Evolutionary conservation across 768 basidiomycete genomes (phyloP).

Genomic region (Lentinula guzmanii): DNA sequence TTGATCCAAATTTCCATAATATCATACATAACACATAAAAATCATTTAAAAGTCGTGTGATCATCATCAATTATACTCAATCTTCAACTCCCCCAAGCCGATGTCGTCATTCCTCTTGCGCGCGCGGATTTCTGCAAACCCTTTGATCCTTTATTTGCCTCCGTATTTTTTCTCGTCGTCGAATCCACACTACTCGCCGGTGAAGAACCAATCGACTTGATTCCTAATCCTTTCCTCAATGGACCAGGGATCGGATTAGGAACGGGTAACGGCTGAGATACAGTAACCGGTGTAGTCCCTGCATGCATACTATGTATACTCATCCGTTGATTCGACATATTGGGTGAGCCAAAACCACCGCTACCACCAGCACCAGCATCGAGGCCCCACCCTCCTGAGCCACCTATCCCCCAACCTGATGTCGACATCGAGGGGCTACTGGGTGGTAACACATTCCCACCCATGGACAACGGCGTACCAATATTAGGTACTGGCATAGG

Average conservation of each 20-base stretch:
- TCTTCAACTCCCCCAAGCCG: neutral
- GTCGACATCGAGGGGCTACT: neutral
- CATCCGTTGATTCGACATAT: neutral
- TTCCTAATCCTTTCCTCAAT: neutral
- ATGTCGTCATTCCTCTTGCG: neutral
- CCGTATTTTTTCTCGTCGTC: neutral
- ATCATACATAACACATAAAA: neutral
- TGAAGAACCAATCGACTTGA: neutral
- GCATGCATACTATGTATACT: slow-evolving; percentile 6
- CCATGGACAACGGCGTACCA: neutral
- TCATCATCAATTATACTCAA: neutral
- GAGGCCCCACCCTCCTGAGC: neutral
- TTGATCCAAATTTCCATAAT: too few species aligned
- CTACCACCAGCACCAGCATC: neutral
- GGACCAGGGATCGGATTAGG: neutral
- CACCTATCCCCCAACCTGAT: neutral
- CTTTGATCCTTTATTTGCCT: neutral
- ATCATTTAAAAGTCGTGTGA: neutral
- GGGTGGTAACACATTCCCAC: neutral
- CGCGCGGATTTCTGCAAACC: neutral
- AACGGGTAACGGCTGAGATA: slow-evolving; percentile 2
- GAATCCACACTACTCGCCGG: neutral
- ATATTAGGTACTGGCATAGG: slow-evolving; percentile 2
- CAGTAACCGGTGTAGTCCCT: neutral
- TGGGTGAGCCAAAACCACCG: neutral